Base-by-base conservation (phyloP, 1,284 basidiomycete species). In the Peniophora sp. region DNA sequence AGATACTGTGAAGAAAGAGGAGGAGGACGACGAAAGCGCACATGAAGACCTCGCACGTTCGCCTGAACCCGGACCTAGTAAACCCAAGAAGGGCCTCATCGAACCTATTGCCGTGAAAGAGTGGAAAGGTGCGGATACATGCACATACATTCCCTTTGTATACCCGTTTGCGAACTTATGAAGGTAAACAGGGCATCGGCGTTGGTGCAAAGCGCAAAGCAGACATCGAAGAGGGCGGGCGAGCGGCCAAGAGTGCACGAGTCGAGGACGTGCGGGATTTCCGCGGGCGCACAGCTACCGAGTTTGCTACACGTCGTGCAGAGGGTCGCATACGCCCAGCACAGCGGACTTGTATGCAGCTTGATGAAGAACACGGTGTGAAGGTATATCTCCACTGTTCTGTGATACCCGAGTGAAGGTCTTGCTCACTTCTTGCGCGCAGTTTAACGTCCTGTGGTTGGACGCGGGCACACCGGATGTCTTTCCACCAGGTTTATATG, bases 361-460 rank as follows among this genome's bases (percentile, higher is more conserved):
- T 92, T 12, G 89, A 92, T 62, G 88, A 89, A 63, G 74, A 77
- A 60, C 73, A 72, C 10, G 85, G 78, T 34, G 78, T 79, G 58
- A 65, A 74, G 68, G 20, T 22, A 22, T 9, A 20, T 20, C 89
- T 87, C 55, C 61, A 76, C 24, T 35, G 8, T 1, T 22, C 41
- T 1, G 12, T 17, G 17, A 62, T 41, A 47, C 41, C 27, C 34
- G 39, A 39, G 11, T 44, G 19, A 45, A 41, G 35, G 19, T 34
- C 24, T 58, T 19, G 50, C 36, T 48, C 19, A 20, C 16, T 5
- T 41, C 19, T 6, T 41, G 16, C n/a, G 38, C 38, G 5, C 58
- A 90, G 89, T 89, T 89, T 66, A 90, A 90, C 61, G 76, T 86
- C 24, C 69, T 90, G 25, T 88, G 84, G 79, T 70, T 92, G 46